phyloP scores from a whole-genome alignment of 2,329 filamentous ascomycete species.

The Didymella lethalis region DNA sequence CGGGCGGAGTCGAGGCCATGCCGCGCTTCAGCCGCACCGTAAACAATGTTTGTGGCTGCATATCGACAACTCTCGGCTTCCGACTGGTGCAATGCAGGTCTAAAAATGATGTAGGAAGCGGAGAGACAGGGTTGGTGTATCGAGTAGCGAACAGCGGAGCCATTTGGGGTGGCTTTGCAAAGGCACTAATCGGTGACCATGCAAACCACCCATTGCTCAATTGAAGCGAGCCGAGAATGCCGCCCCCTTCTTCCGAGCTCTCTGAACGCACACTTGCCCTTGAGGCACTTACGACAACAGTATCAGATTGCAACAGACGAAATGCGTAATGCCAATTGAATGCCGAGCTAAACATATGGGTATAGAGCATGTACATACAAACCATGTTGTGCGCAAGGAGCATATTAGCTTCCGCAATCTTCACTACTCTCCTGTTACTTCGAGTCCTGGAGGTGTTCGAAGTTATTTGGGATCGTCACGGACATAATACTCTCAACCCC shows the following conservation, averaged over 20 bases:
- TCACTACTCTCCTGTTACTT: background rate
- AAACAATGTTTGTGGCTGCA: background rate
- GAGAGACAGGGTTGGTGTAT: background rate
- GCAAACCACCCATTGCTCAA: background rate
- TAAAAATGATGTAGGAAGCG: background rate
- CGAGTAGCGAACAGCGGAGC: background rate
- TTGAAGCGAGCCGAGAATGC: background rate
- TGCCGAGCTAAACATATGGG: slow-evolving; percentile 4
- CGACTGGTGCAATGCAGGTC: background rate
- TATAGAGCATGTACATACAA: slow-evolving; percentile 8
- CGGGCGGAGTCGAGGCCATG: no score
- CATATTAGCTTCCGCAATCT: background rate
- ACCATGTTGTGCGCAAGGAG: background rate
- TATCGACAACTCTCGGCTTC: background rate
- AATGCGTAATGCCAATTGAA: background rate
- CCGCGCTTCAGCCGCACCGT: background rate
- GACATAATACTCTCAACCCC: background rate
- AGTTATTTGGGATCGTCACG: background rate
- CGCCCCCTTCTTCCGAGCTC: background rate
- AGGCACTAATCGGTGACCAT: background rate
- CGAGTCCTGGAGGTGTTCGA: background rate
- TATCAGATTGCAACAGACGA: background rate
- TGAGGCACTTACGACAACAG: background rate
- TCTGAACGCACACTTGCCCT: background rate
- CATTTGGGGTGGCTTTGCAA: background rate